Percentiles rank a stretch among this genome's conserved stretches.
Conservation (phyloP, 73 alveolate genomes). For the Stentor coeruleus region DNA sequence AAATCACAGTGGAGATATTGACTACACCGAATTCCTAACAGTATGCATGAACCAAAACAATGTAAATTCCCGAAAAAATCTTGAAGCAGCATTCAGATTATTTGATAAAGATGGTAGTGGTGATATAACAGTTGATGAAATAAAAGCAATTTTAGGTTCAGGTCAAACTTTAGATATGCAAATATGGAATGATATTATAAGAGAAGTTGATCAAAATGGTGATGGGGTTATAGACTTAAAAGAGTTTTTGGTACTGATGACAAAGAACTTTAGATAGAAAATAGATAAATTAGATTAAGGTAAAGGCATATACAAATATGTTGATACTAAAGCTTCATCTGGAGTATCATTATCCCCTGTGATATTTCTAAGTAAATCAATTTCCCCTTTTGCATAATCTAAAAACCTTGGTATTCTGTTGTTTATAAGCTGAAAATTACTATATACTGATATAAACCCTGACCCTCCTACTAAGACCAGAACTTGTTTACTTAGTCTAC, state of each 20-base stretch:
- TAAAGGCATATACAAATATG: conserved; percentile 22
- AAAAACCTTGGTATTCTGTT: not conserved
- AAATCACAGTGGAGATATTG: not conserved
- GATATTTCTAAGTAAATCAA: not conserved
- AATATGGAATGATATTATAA: not conserved
- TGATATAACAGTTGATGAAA: conserved; percentile 33
- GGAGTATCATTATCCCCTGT: conserved; percentile 1
- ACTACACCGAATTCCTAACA: not conserved
- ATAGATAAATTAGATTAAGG: not conserved
- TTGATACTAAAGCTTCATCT: not conserved
- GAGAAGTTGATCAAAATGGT: conserved; percentile 18
- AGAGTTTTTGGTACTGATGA: too few species aligned
- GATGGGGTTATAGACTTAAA: conserved; percentile 1
- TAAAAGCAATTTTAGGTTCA: conserved; percentile 31
- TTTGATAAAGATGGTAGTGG: conserved; percentile 53
- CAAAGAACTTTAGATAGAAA: too few species aligned
- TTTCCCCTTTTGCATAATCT: not conserved
- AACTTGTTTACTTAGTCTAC: not conserved
- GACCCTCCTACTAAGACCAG: not conserved
- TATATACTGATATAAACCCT: not conserved
- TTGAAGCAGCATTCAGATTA: conserved; percentile 33
- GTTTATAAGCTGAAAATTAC: not conserved
- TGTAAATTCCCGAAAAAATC: not conserved
- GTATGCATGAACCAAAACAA: not conserved
- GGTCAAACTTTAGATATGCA: not conserved